These are phyloP conservation scores for Mycena alexandri DNA, from an alignment of 768 basidiomycete genomes.

Conservation along the genomic window DNA sequence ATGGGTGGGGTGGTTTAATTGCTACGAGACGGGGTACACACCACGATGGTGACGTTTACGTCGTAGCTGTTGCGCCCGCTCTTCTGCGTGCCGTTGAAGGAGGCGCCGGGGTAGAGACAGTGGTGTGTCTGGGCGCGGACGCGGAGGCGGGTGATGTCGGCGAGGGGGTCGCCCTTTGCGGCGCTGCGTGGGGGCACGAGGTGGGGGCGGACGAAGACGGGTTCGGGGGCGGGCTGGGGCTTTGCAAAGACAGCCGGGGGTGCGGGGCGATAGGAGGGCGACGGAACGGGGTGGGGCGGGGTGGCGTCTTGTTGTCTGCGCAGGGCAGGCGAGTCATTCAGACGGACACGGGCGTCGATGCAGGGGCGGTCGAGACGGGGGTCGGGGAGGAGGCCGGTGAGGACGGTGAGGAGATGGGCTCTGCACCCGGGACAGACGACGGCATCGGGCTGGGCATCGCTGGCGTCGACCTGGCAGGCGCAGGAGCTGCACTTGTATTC, in stretches of 20 bases:
- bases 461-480: constrained; percentile 55
- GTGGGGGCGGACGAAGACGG: constrained; percentile 32
- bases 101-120: constrained; percentile 89
- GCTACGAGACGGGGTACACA: constrained; percentile 57
- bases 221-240: constrained; percentile 29
- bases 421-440: constrained; percentile 65
- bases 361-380: constrained; percentile 14
- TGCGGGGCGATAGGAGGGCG: constrained; percentile 35
- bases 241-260: constrained; percentile 19
- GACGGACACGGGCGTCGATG: constrained; percentile 15
- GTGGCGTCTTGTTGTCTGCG: constrained; percentile 7
- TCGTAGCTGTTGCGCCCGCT: constrained; percentile 95
- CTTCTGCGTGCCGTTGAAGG: constrained; percentile 93
- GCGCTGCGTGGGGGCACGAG: constrained; percentile 38
- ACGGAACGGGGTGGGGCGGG: constrained; percentile 5
- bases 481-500: constrained; percentile 62
- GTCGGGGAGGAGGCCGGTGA: constrained; percentile 36
- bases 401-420: constrained; percentile 49
- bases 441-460: constrained; percentile 46
- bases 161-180: constrained; percentile 62
- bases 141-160: constrained; percentile 83
- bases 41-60: constrained; percentile 92
- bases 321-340: neutral
- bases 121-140: constrained; percentile 79
- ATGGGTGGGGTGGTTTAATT: neutral